Base-by-base conservation (phyloP, 2,329 filamentous ascomycete species). In the Xylariaceae sp. region DNA sequence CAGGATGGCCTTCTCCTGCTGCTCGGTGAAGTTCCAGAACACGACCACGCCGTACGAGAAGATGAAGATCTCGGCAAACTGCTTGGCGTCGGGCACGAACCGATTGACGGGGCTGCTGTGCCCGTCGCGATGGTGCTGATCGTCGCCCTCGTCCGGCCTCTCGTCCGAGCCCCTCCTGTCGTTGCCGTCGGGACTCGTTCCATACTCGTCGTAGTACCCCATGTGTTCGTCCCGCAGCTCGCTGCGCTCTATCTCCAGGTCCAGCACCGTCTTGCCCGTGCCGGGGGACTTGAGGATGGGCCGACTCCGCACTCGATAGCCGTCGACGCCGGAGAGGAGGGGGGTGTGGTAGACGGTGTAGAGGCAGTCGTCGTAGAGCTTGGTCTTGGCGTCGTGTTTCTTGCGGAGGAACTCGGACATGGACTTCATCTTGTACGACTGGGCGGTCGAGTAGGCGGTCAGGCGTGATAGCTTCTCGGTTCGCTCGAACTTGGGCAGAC, bases 21-120 rank as follows among this genome's bases (percentile, higher is more conserved):
- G 83, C 69, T 96, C 92, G 11, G 90, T 93, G 63, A 99, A 97
- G 69, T 99, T 99, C 94, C 94, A 99, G 69, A 99, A 96, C 5
- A 99, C 94, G 0, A 94, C 93, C 1, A 99, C 93, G 17, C 94
- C 94, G 66, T 99, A 99, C 14, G 89, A 93, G 70, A 95, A 97
- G 62, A 99, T 87, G 67, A 96, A 97, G 83, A 97, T 90, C 72
- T 99, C 94, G 40, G 90, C 93, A 66, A 96, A 90, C 50, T 86
- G 81, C 64, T 93, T 86, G 34, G 86, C 83, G 65, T 90, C 84
- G 6, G 88, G 81, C 1, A 82, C 82, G 19, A 90, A 78, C 28
- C 82, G 79, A 67, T 81, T 78, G 57, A 80, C 73, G 19, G 81
- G 73, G 65, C 78, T 76, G 52, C 51, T 34, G 49, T 54, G 13